Evolutionary conservation across 179 eudicot species (phyloP), one percentile per base, ranked within the genome.

Genomic region (Amaranthus tricolor): DNA sequence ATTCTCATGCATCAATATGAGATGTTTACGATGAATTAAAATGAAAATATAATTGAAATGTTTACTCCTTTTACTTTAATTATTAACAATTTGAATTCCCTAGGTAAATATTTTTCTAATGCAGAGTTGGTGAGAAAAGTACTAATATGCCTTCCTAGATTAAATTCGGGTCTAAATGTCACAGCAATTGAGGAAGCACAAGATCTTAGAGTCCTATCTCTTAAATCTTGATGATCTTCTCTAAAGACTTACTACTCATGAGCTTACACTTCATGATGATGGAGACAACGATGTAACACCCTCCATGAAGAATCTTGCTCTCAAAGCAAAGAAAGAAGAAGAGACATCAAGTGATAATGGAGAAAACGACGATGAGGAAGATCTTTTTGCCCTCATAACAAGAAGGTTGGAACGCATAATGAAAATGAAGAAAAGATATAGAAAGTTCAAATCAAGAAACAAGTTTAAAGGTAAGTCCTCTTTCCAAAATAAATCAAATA

Each of bases 171-270:
- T 50, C 52, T 5, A 17, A 57, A 13, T 6, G 52, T 66, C 44
- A 66, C 49, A 7, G 15, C 6, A 4, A 66, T 66, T 66, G 70
- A 66, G 70, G 70, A 66, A 66, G 47, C 70, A 4, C 70, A 66
- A 45, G 50, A 31, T 40, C 19, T 66, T 2, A 40, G 12, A 20
- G 44, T 40, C 52, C 17, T 66, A 2, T 17, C 9, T 5, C 52
- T 50, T 5, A 9, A n/a, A n/a, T n/a, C n/a, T n/a, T n/a, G n/a
- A 50, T 50, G 9, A 50, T 50, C 52, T 9, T 5, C 52, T 50
- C 9, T 49, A 44, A 31, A 66, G 11, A 51, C 70, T 66, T 48
- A 66, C 44, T 51, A 24, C 49, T 12, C 5, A 66, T 45, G 17
- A 66, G 40, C 40, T 66, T 49, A 44, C 40, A 7, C 50, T 66